These are phyloP conservation scores for Boletellus ananiceps DNA, from an alignment of 768 basidiomycete genomes.

Conservation along the genomic window DNA sequence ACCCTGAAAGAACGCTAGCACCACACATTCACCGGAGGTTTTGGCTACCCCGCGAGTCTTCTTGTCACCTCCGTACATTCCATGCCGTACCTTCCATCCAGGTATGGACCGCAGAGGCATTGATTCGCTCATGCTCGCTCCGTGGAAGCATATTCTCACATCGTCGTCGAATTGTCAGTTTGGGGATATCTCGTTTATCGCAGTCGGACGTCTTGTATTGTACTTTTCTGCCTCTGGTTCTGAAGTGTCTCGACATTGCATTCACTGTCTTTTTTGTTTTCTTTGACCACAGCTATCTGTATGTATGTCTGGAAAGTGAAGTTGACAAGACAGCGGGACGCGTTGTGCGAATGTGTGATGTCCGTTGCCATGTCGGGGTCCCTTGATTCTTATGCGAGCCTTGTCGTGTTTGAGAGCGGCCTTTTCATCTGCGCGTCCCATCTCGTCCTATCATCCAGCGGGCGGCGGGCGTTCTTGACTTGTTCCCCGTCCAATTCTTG, in stretches of 20 bases:
- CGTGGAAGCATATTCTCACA: slow-evolving; percentile 27
- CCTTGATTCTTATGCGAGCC: slow-evolving; percentile 19
- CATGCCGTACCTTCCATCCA: slow-evolving; percentile 22
- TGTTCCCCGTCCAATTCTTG: slow-evolving; percentile 18
- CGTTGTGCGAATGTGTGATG: not conserved
- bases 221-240: slow-evolving; percentile 23
- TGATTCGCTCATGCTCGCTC: slow-evolving; percentile 23
- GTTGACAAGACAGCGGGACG: slow-evolving; percentile 8
- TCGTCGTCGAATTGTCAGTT: slow-evolving; percentile 29
- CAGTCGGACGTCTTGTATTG: slow-evolving; percentile 36
- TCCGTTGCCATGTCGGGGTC: slow-evolving; percentile 28
- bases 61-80: slow-evolving; percentile 19
- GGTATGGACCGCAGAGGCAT: slow-evolving; percentile 28
- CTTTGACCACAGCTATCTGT: slow-evolving; percentile 27
- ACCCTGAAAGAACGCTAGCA: slow-evolving; percentile 44
- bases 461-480: slow-evolving; percentile 25
- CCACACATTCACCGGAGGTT: slow-evolving; percentile 18
- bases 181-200: slow-evolving; percentile 31
- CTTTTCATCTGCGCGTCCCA: slow-evolving; percentile 18
- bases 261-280: slow-evolving; percentile 8
- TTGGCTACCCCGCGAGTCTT: slow-evolving; percentile 20
- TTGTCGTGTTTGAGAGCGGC: slow-evolving; percentile 10
- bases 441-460: not conserved
- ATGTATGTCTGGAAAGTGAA: slow-evolving; percentile 30
- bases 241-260: slow-evolving; percentile 5